A percentile compares a stretch with the other conserved stretches of the same genome.
Conservation (phyloP, 2,329 filamentous ascomycete species). For the Paecilomyces sp. region DNA sequence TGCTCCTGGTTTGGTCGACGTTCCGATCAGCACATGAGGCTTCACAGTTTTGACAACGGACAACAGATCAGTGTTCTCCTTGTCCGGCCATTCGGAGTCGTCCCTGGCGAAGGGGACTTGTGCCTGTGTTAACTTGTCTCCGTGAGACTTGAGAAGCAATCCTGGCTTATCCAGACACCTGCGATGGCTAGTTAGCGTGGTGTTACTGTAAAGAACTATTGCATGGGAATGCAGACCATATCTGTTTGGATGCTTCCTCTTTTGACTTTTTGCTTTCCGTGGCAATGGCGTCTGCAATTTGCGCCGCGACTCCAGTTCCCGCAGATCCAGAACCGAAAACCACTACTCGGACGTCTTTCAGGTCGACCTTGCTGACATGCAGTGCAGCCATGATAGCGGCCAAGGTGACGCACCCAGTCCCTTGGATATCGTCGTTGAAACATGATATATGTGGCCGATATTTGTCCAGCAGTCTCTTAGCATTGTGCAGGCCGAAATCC, state of each 20-base stretch:
- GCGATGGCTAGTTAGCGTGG: slow-evolving; percentile 1
- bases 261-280: slow-evolving; percentile 59
- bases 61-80: slow-evolving; percentile 52
- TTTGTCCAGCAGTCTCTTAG: slow-evolving; percentile 65
- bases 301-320: slow-evolving; percentile 78
- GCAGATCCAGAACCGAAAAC: slow-evolving; percentile 77
- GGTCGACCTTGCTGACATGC: slow-evolving; percentile 58
- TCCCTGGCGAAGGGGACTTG: slow-evolving; percentile 62
- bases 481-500: slow-evolving; percentile 75
- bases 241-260: slow-evolving; percentile 70
- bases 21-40: slow-evolving; percentile 77
- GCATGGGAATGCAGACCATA: slow-evolving; percentile 51
- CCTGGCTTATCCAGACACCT: slow-evolving; percentile 79
- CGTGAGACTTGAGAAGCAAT: slow-evolving; percentile 58
- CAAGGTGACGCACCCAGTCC: slow-evolving; percentile 79
- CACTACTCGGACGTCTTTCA: slow-evolving; percentile 64
- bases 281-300: slow-evolving; percentile 71
- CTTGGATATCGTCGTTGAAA: slow-evolving; percentile 89
- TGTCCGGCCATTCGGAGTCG: slow-evolving; percentile 54
- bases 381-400: slow-evolving; percentile 73
- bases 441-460: slow-evolving; percentile 70
- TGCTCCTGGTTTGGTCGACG: slow-evolving; percentile 67
- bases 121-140: slow-evolving; percentile 55
- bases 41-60: slow-evolving; percentile 63
- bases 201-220: not conserved